Evolutionary conservation across 2,329 filamentous ascomycete species (phyloP).

Genomic region (Penicillium sp.): DNA sequence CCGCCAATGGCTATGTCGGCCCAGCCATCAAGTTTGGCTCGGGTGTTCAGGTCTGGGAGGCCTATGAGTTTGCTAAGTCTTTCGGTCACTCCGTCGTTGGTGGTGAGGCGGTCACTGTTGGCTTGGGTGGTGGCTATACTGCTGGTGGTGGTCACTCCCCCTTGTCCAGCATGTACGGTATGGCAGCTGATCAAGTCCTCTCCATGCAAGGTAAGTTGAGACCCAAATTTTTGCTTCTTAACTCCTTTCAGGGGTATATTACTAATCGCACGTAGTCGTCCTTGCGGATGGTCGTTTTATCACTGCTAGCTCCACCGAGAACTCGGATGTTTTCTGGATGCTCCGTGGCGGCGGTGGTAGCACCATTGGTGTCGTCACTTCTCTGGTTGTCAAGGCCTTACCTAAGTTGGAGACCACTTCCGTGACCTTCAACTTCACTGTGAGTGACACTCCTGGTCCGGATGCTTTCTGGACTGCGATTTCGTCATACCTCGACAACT

Average conservation of each 20-base stretch:
- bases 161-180: slow-evolving; percentile 50
- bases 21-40: slow-evolving; percentile 55
- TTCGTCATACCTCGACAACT: slow-evolving; percentile 18
- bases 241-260: neutral
- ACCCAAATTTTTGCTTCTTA: too few species aligned
- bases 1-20: slow-evolving; percentile 47
- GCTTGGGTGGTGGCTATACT: slow-evolving; percentile 46
- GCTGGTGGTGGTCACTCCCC: slow-evolving; percentile 48
- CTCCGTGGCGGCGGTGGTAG: slow-evolving; percentile 59
- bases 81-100: slow-evolving; percentile 53
- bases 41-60: slow-evolving; percentile 52
- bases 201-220: slow-evolving; percentile 38
- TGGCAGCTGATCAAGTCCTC: slow-evolving; percentile 59
- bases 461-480: slow-evolving; percentile 21
- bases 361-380: slow-evolving; percentile 45
- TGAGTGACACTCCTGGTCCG: slow-evolving; percentile 16
- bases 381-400: slow-evolving; percentile 29
- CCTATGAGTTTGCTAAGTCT: slow-evolving; percentile 49
- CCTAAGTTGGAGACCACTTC: slow-evolving; percentile 20
- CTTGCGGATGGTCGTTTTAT: slow-evolving; percentile 21
- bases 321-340: slow-evolving; percentile 52
- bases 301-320: slow-evolving; percentile 20
- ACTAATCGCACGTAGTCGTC: neutral
- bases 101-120: slow-evolving; percentile 55
- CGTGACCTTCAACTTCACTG: slow-evolving; percentile 26